Conservation (phyloP, 495 filamentous ascomycete genomes). For the Alectoria sarmentosa region DNA sequence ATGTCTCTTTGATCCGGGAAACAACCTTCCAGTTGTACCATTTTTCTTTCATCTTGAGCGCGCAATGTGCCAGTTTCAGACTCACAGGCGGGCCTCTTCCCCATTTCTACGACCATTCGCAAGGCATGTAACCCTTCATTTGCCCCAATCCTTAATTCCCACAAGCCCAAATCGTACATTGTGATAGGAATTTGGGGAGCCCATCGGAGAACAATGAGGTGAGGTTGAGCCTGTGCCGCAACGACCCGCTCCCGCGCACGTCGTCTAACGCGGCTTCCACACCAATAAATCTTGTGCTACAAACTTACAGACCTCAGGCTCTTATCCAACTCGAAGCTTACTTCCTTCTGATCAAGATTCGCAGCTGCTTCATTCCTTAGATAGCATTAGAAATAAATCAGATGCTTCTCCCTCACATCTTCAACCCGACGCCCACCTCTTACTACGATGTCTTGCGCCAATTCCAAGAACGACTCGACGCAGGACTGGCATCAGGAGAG, state of each 20-base stretch:
- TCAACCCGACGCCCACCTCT: constrained; percentile 2
- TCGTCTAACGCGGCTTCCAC: background rate
- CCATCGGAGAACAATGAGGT: background rate
- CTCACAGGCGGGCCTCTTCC: background rate
- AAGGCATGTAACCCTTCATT: background rate
- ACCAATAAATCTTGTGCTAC: background rate
- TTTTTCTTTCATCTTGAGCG: background rate
- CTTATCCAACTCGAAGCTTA: background rate
- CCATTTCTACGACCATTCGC: background rate
- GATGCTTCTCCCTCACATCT: constrained; percentile 12
- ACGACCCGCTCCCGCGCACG: background rate
- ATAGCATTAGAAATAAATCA: background rate
- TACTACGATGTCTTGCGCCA: constrained; percentile 12
- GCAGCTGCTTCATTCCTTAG: background rate
- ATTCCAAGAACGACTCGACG: constrained; percentile 17
- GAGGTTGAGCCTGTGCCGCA: background rate
- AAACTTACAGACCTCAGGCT: background rate
- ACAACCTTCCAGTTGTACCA: background rate
- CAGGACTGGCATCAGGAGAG: constrained; percentile 33
- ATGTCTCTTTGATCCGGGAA: background rate
- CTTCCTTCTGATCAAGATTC: background rate
- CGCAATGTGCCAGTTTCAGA: background rate
- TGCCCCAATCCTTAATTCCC: background rate
- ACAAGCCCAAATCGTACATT: background rate
- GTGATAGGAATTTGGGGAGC: background rate